A percentile compares a stretch with the other conserved stretches of the same genome.
Evolutionary conservation across 306 rosid species (phyloP).

Genomic region (Erythrophleum fordii): DNA sequence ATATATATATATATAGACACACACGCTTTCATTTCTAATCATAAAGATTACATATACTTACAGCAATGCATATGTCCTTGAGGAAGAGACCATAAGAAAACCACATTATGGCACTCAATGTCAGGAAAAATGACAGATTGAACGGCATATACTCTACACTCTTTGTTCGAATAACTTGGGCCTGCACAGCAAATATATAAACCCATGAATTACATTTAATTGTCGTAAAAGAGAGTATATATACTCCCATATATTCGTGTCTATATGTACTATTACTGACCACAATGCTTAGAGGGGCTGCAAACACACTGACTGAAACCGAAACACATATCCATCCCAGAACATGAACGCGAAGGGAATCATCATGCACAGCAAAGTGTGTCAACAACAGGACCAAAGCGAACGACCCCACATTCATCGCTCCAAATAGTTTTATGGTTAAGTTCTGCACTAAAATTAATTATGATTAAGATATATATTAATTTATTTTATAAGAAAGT

Average conservation of each 20-base stretch:
- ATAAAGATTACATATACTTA: slow-evolving; percentile 43
- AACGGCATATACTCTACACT: slow-evolving; percentile 91
- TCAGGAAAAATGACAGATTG: slow-evolving; percentile 67
- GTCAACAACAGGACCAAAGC: slow-evolving; percentile 51
- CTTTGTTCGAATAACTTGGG: slow-evolving; percentile 72
- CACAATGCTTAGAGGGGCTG: slow-evolving; percentile 85
- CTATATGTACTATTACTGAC: slow-evolving; percentile 44
- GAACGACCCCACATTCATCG: slow-evolving; percentile 66
- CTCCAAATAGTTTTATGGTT: slow-evolving; percentile 56
- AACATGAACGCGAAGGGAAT: slow-evolving; percentile 51
- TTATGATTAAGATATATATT: too few species aligned
- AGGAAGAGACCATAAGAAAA: slow-evolving; percentile 75
- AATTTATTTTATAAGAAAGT: too few species aligned
- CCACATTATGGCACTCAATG: slow-evolving; percentile 90
- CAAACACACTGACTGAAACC: slow-evolving; percentile 70
- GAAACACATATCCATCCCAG: slow-evolving; percentile 89
- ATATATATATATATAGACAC: too few species aligned
- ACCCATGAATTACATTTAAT: not conserved
- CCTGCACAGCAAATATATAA: slow-evolving; percentile 38
- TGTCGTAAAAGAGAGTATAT: not conserved
- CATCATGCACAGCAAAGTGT: slow-evolving; percentile 44
- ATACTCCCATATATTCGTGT: not conserved
- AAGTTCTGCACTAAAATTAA: slow-evolving; percentile 44
- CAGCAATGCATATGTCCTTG: slow-evolving; percentile 80
- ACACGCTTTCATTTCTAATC: too few species aligned